Conservation (phyloP, 768 basidiomycete genomes). For the Psilocybe azurescens region DNA sequence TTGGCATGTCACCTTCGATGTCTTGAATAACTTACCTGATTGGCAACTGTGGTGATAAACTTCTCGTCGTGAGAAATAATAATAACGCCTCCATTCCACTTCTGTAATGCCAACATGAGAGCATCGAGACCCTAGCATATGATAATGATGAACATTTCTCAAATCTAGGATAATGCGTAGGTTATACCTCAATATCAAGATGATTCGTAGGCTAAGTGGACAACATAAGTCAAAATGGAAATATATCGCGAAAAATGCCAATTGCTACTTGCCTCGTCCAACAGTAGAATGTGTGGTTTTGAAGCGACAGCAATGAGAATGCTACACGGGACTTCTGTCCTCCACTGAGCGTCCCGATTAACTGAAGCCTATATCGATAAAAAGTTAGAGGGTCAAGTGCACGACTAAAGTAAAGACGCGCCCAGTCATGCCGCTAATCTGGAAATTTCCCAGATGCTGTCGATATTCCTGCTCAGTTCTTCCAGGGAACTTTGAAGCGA, state of each 20-base stretch:
- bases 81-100: slow-evolving; percentile 92
- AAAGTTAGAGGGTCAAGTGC: slow-evolving; percentile 2
- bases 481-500: slow-evolving; percentile 92
- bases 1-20: slow-evolving; percentile 5
- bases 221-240: slow-evolving; percentile 10
- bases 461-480: slow-evolving; percentile 97
- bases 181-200: slow-evolving; percentile 85
- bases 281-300: slow-evolving; percentile 88
- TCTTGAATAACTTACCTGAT: slow-evolving; percentile 58
- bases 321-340: slow-evolving; percentile 97
- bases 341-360: slow-evolving; percentile 90
- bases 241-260: background rate
- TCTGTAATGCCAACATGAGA: slow-evolving; percentile 79
- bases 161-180: background rate
- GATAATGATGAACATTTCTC: slow-evolving; percentile 7
- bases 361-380: slow-evolving; percentile 62
- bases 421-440: slow-evolving; percentile 97
- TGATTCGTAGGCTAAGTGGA: slow-evolving; percentile 86
- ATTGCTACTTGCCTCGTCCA: slow-evolving; percentile 80
- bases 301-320: slow-evolving; percentile 85
- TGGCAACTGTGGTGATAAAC: slow-evolving; percentile 90
- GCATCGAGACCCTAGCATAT: slow-evolving; percentile 87
- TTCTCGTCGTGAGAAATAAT: slow-evolving; percentile 95
- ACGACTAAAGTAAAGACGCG: slow-evolving; percentile 31
- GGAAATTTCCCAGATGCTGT: slow-evolving; percentile 94